A percentile compares a stretch with the other conserved stretches of the same genome.
Evolutionary conservation across 2,329 filamentous ascomycete genomes (phyloP).

Genomic region (Didymella arachidicola): DNA sequence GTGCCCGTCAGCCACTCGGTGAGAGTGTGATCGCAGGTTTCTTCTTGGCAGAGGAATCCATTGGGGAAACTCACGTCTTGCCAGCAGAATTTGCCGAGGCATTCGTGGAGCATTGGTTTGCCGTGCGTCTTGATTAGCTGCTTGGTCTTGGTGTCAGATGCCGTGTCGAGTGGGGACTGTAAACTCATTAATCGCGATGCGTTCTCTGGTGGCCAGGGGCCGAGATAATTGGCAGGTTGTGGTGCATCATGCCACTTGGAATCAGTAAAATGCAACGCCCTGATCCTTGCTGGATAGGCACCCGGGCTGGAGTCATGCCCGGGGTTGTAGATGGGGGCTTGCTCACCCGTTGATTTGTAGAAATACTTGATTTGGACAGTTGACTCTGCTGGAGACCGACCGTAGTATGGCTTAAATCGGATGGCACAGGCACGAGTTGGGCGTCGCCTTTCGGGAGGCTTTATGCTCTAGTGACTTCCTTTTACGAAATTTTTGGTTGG

Average conservation of each 20-base stretch:
- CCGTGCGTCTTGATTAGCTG: not conserved
- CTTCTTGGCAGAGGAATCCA: not conserved
- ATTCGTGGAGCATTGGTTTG: not conserved
- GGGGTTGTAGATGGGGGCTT: not conserved
- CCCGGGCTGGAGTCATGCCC: not conserved
- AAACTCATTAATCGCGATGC: slow-evolving; percentile 7
- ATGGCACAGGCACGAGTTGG: not conserved
- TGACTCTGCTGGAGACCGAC: not conserved
- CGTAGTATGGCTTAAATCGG: not conserved
- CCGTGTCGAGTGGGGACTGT: not conserved
- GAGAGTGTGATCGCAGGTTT: slow-evolving; percentile 17
- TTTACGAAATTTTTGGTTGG: too few relatives aligned
- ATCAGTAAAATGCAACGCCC: not conserved
- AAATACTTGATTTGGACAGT: not conserved
- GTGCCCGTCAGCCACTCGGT: slow-evolving; percentile 15
- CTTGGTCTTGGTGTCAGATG: not conserved
- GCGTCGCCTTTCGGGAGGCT: not conserved
- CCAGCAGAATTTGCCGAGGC: slow-evolving; percentile 20
- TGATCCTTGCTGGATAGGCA: not conserved
- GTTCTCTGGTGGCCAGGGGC: slow-evolving; percentile 9
- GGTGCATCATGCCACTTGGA: not conserved
- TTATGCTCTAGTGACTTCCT: not conserved
- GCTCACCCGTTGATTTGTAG: not conserved
- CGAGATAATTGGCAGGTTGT: slow-evolving; percentile 1
- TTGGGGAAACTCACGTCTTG: not conserved